Conservation (phyloP, 345 rosid species). For the Linum lewisii region DNA sequence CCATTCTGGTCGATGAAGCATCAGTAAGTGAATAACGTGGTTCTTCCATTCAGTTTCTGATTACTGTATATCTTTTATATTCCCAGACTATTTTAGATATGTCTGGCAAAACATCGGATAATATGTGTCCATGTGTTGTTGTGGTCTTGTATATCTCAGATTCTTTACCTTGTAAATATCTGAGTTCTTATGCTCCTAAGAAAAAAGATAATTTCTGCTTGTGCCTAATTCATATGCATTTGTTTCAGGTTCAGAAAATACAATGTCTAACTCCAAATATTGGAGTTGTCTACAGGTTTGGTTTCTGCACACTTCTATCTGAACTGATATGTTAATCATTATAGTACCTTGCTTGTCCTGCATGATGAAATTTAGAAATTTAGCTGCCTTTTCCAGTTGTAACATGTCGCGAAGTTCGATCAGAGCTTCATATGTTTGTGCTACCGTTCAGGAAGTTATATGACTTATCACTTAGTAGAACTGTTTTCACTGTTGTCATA, state of each 20-base stretch:
- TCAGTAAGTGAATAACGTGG: conserved; percentile 44
- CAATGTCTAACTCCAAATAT: conserved; percentile 80
- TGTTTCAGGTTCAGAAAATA: conserved; percentile 79
- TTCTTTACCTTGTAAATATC: background rate
- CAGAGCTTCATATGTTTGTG: background rate
- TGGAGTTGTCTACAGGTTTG: conserved; percentile 94
- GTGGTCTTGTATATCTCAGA: background rate
- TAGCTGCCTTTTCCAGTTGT: too few species aligned
- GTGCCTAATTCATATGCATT: background rate
- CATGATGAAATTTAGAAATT: too few species aligned
- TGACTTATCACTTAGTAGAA: too few species aligned
- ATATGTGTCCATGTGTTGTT: background rate
- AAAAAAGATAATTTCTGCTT: background rate
- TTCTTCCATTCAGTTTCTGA: background rate
- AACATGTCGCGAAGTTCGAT: background rate
- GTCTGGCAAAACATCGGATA: background rate
- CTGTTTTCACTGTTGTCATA: background rate
- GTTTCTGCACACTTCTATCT: background rate
- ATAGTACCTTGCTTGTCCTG: background rate
- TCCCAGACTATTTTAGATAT: background rate
- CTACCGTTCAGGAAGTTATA: background rate
- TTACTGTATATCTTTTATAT: background rate
- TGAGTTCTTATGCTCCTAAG: background rate
- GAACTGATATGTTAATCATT: too few species aligned
- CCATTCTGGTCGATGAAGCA: conserved; percentile 84